Conservation (phyloP, 176 grass and related monocot species). For the Aegilops sharonensis region DNA sequence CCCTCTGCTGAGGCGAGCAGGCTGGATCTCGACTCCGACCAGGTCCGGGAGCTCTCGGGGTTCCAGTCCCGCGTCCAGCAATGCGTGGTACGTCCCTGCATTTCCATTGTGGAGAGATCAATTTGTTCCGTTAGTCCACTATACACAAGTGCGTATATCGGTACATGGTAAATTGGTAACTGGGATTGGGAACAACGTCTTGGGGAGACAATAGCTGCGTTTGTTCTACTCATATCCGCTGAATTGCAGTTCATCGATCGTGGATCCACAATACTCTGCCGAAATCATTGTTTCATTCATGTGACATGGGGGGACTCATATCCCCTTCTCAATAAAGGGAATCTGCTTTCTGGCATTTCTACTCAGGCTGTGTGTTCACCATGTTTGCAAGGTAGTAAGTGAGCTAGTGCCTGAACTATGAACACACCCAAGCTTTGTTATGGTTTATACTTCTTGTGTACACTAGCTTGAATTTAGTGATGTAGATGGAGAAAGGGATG, state of each 20-base stretch:
- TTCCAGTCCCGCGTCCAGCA: constrained; percentile 85
- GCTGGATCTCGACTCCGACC: constrained; percentile 51
- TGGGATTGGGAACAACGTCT: neutral
- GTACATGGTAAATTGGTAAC: no score
- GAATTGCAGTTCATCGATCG: neutral
- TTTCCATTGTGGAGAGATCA: neutral
- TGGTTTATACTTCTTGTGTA: neutral
- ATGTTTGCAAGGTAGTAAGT: neutral
- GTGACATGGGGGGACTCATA: neutral
- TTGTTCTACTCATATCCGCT: neutral
- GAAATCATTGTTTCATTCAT: neutral
- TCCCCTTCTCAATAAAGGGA: neutral
- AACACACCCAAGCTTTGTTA: neutral
- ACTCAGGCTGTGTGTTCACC: neutral
- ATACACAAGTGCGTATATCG: neutral
- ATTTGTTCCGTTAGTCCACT: neutral
- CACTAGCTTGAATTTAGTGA: neutral
- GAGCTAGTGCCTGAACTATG: neutral
- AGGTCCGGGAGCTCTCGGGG: constrained; percentile 55
- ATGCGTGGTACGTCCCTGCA: constrained; percentile 59
- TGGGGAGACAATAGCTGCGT: neutral
- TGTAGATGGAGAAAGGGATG: neutral
- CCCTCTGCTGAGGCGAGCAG: neutral
- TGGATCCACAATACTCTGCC: neutral
- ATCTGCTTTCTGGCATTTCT: neutral